Conservation (phyloP, 257 asterid genomes). For the Solanum dulcamara region DNA sequence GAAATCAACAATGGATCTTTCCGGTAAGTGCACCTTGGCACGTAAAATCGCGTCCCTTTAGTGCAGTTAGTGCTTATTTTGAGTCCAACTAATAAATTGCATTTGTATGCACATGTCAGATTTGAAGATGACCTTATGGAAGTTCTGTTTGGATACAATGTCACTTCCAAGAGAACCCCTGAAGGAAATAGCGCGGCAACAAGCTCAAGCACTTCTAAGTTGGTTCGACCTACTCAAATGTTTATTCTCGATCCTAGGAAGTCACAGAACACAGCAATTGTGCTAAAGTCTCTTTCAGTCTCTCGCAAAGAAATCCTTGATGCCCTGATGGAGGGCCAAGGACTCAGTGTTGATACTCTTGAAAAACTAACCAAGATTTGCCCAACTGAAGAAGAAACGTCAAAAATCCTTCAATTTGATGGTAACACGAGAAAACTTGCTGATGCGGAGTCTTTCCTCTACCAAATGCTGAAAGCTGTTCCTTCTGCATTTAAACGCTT, state of each 20-base stretch:
- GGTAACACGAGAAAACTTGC: slow-evolving; percentile 62
- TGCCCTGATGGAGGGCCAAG: slow-evolving; percentile 53
- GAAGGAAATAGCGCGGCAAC: slow-evolving; percentile 12
- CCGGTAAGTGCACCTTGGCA: slow-evolving; percentile 28
- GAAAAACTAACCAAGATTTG: slow-evolving; percentile 62
- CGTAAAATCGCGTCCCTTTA: not conserved
- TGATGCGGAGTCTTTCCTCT: slow-evolving; percentile 73
- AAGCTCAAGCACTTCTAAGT: slow-evolving; percentile 11
- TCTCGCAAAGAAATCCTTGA: slow-evolving; percentile 57
- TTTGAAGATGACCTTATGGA: slow-evolving; percentile 73
- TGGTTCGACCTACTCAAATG: slow-evolving; percentile 28
- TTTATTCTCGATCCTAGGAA: slow-evolving; percentile 68
- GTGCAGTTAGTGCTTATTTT: not conserved
- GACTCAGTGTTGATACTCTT: slow-evolving; percentile 50
- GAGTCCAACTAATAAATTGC: not conserved
- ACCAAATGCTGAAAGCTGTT: slow-evolving; percentile 52
- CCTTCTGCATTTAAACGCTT: slow-evolving; percentile 64
- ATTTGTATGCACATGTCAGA: slow-evolving; percentile 18
- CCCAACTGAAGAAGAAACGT: slow-evolving; percentile 62
- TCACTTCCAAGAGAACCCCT: slow-evolving; percentile 19
- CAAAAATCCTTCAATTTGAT: slow-evolving; percentile 41
- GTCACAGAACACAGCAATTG: slow-evolving; percentile 75
- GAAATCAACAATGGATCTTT: slow-evolving; percentile 74
- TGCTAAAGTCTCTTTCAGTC: slow-evolving; percentile 51
- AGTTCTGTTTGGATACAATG: slow-evolving; percentile 53